These are phyloP conservation scores for Phytophthora uliginosa DNA, from an alignment of 352 stramenopile species.

Conservation along the genomic window DNA sequence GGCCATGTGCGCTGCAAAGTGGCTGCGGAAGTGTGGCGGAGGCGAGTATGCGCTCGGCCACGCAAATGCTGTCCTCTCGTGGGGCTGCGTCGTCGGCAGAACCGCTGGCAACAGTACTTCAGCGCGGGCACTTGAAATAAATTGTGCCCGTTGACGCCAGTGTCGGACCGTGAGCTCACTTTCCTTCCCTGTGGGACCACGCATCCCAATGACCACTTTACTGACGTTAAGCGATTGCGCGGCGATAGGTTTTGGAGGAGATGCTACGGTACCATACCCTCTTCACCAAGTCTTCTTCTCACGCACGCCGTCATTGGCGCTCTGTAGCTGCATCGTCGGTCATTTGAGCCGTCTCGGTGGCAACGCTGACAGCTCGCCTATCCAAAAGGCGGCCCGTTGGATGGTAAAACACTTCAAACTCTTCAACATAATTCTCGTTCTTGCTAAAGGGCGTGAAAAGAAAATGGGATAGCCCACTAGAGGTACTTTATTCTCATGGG, in stretches of 20 bases:
- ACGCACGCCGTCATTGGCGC: background rate
- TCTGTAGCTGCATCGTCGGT: background rate
- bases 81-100: background rate
- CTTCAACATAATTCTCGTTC: background rate
- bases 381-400: slow-evolving; percentile 7
- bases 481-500: background rate
- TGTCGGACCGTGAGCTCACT: slow-evolving; percentile 24
- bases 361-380: slow-evolving; percentile 8
- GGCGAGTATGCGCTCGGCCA: background rate
- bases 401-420: slow-evolving; percentile 2
- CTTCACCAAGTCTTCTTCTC: background rate
- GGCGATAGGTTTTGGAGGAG: background rate
- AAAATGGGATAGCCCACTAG: background rate
- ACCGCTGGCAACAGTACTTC: slow-evolving; percentile 4
- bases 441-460: background rate
- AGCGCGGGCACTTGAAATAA: background rate
- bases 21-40: slow-evolving; percentile 7
- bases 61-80: slow-evolving; percentile 19
- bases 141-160: background rate
- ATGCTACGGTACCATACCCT: background rate
- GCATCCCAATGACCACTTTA: background rate
- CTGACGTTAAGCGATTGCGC: slow-evolving; percentile 1
- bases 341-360: slow-evolving; percentile 14
- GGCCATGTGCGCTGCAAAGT: slow-evolving; percentile 26
- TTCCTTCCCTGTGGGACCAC: slow-evolving; percentile 1